phyloP scores from a whole-genome alignment of 257 asterid genomes.

The Solanum tarapatanum region DNA sequence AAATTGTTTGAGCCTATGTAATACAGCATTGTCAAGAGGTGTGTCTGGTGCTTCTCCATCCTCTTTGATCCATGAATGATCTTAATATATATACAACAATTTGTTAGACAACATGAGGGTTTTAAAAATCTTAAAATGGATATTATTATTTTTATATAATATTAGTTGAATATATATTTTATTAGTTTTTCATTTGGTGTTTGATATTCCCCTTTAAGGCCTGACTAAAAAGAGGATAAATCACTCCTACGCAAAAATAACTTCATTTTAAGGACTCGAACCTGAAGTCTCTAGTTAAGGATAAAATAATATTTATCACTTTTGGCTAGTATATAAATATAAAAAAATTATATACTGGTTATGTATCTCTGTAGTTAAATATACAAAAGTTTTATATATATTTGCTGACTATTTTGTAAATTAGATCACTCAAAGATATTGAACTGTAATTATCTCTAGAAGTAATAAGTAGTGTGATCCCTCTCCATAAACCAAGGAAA shows the following conservation, averaged over 20 bases:
- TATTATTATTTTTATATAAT: background rate
- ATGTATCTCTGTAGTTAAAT: background rate
- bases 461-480: background rate
- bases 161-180: background rate
- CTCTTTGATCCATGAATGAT: conserved; percentile 75
- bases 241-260: background rate
- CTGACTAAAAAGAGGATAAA: background rate
- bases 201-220: background rate
- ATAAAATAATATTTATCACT: too few relatives aligned
- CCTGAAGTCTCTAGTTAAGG: too few relatives aligned
- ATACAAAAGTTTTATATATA: background rate
- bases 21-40: conserved; percentile 57
- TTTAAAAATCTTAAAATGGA: background rate
- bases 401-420: too few relatives aligned
- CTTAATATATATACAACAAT: conserved; percentile 7
- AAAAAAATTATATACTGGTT: too few relatives aligned
- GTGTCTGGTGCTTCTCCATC: conserved; percentile 68
- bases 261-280: background rate
- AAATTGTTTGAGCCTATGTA: conserved; percentile 60
- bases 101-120: background rate
- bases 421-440: background rate
- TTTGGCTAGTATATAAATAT: too few relatives aligned
- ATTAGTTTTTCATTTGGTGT: background rate
- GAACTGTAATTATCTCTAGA: too few relatives aligned
- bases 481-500: too few relatives aligned